These are phyloP conservation scores for Epithemia pelagica DNA, from an alignment of 108 stramenopile species.

Conservation along the genomic window DNA sequence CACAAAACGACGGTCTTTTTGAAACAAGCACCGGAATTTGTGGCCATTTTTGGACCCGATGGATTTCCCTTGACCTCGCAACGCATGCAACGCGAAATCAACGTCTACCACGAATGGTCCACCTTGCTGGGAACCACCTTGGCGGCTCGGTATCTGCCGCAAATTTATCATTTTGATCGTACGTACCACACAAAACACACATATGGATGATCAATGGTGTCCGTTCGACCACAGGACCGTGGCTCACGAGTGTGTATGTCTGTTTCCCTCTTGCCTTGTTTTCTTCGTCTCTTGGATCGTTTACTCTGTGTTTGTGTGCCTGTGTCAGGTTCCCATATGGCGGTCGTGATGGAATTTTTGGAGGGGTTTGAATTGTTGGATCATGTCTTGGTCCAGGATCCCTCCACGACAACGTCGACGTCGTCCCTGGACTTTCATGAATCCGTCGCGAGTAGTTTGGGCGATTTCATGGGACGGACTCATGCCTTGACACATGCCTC, in stretches of 20 bases:
- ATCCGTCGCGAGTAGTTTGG: constrained; percentile 47
- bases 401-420: background rate
- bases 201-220: background rate
- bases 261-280: background rate
- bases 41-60: constrained; percentile 72
- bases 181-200: constrained; percentile 11
- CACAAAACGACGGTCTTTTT: constrained; percentile 45
- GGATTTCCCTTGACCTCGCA: constrained; percentile 60
- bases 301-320: constrained; percentile 2
- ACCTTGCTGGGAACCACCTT: constrained; percentile 35
- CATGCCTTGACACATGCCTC: constrained; percentile 66
- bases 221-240: too few species aligned
- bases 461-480: constrained; percentile 68
- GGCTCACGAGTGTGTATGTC: too few species aligned
- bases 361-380: constrained; percentile 58
- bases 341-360: constrained; percentile 82
- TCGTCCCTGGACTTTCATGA: constrained; percentile 10
- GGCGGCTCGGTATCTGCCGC: constrained; percentile 43
- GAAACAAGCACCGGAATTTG: constrained; percentile 81
- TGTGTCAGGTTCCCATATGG: constrained; percentile 34
- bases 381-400: constrained; percentile 50
- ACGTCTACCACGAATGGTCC: constrained; percentile 57
- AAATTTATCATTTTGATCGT: constrained; percentile 66
- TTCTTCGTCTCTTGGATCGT: constrained; percentile 2
- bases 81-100: constrained; percentile 63